Base-by-base conservation (phyloP, 768 basidiomycete species). In the Hericium erinaceus region DNA sequence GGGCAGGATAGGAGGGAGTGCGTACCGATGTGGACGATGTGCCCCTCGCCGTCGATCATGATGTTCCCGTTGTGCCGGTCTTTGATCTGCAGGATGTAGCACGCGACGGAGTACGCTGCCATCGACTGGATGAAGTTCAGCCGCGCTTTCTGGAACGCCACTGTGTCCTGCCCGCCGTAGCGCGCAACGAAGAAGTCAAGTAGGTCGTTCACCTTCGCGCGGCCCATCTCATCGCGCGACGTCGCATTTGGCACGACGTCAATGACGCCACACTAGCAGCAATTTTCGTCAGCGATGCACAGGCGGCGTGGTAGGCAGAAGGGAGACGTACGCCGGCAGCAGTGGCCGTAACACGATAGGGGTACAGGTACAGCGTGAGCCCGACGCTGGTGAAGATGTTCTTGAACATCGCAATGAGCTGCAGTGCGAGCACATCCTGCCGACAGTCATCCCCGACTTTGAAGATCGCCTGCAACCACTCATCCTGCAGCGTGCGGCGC, bases 391-490 rank as follows among this genome's bases (percentile, higher is more conserved):
- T 88, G 74, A 95, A 99, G 57, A 98, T 87, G 69, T 97, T 98
- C 73, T 98, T 98, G 81, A 98, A 98, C 94, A 98, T 98, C 5
- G 97, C 97, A 60, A 99, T 98, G 60, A 98, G 74, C 66, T 99
- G 97, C 51, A 99, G 75, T 0, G 97, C 97, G 48, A 99, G 80
- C n/a, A 98, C 87, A 66, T 99, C 97, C 70, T 99, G 97, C 46
- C 97, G 84, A 70, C 97, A 99, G 68, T 99, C 97, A 68, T 99
- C 97, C 56, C 97, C 97, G 58, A 99, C 97, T 77, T 99, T 99
- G 84, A 99, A 99, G 61, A 99, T 99, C 1, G 97, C 97, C 62
- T 92, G 87, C 60, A 95, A 92, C 95, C 92, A 98, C 49, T 95
- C 86, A 60, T 98, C 79, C 48, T 69, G 63, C 16, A 63, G 62